These are phyloP conservation scores for Sclerotinia spermophila DNA, from an alignment of 2,329 filamentous ascomycete genomes.

Conservation along the genomic window DNA sequence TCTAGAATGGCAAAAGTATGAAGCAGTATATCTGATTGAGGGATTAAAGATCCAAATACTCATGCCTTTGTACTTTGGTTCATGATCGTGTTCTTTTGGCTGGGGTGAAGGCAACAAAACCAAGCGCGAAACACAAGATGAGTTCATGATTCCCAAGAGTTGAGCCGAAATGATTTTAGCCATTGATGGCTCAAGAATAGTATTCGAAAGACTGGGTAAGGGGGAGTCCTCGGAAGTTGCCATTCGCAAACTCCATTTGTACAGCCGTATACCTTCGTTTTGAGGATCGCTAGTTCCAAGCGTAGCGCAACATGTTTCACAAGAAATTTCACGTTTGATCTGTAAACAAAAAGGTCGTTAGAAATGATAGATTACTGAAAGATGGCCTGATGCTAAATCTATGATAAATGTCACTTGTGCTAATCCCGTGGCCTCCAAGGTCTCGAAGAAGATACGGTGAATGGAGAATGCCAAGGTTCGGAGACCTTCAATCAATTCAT, in stretches of 20 bases:
- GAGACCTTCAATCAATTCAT: slow-evolving; percentile 29
- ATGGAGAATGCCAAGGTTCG: slow-evolving; percentile 44
- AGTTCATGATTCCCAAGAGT: slow-evolving; percentile 19
- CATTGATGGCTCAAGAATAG: slow-evolving; percentile 18
- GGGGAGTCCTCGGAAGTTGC: neutral
- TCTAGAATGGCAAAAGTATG: neutral
- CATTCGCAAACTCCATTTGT: slow-evolving; percentile 32
- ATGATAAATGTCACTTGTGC: slow-evolving; percentile 45
- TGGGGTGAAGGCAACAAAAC: slow-evolving; percentile 1
- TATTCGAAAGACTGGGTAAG: neutral
- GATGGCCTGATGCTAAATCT: neutral
- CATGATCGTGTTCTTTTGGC: neutral
- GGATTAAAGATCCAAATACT: slow-evolving; percentile 12
- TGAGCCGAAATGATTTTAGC: slow-evolving; percentile 26
- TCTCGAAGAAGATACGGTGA: slow-evolving; percentile 46
- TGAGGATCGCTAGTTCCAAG: slow-evolving; percentile 31
- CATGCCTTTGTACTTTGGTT: neutral
- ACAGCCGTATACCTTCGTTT: slow-evolving; percentile 29
- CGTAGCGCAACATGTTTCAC: slow-evolving; percentile 9
- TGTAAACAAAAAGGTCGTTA: neutral
- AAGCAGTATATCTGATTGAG: slow-evolving; percentile 1
- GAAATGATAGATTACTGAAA: neutral
- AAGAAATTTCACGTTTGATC: neutral
- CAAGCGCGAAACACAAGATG: slow-evolving; percentile 17
- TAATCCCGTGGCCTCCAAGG: slow-evolving; percentile 48